A percentile compares a stretch with the other conserved stretches of the same genome.
Conservation (phyloP, 441 rosid species). For the Pelargonium fulgidum region DNA sequence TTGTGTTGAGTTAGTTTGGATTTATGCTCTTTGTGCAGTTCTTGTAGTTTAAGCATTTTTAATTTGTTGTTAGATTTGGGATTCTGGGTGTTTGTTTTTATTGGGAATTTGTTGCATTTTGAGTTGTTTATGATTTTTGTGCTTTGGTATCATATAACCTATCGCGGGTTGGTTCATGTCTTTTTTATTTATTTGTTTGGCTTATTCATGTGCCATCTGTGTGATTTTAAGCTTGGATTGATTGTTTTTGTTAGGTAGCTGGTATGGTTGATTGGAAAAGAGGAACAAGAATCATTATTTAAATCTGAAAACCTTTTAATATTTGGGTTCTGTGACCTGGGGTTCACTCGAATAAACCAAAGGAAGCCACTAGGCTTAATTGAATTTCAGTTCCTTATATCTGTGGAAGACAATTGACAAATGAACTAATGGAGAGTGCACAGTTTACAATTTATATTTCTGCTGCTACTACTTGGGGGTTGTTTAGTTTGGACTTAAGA, state of each 20-base stretch:
- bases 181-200: background rate
- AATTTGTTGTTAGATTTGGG: background rate
- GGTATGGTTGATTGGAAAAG: background rate
- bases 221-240: conserved; percentile 4
- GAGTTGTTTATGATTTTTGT: background rate
- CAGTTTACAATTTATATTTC: too few species aligned
- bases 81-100: conserved; percentile 1
- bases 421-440: background rate
- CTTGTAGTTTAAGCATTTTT: background rate
- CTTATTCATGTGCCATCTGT: conserved; percentile 1
- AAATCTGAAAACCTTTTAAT: background rate
- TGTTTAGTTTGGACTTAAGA: background rate
- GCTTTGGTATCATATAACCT: background rate
- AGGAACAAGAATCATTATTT: background rate
- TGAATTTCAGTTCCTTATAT: background rate
- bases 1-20: too few species aligned
- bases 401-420: background rate
- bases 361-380: background rate
- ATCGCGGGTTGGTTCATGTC: background rate
- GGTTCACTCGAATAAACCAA: background rate
- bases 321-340: background rate
- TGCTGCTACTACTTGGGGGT: background rate
- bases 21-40: background rate
- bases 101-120: background rate
- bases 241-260: conserved; percentile 5